Evolutionary conservation across 2,329 filamentous ascomycete species (phyloP).

Genomic region (Elsinoe fawcettii): DNA sequence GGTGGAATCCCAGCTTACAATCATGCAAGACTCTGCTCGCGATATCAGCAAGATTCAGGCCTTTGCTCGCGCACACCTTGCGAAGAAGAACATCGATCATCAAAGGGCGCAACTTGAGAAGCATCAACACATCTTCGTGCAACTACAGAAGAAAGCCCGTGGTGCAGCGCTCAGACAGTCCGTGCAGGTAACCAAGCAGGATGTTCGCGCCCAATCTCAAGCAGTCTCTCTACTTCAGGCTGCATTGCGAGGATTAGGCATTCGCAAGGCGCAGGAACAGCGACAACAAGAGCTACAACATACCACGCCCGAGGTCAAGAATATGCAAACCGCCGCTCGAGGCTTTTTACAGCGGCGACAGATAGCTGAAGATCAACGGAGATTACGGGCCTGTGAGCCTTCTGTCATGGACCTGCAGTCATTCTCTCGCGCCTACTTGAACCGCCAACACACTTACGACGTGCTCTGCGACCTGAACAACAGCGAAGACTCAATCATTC

Average conservation of each 20-base stretch:
- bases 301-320: conserved; percentile 37
- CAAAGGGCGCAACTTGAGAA: conserved; percentile 42
- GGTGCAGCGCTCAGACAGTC: conserved; percentile 10
- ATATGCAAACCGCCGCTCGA: conserved; percentile 47
- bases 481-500: conserved; percentile 57
- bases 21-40: conserved; percentile 55
- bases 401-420: conserved; percentile 59
- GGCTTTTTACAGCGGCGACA: conserved; percentile 40
- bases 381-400: conserved; percentile 51
- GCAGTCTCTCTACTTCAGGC: conserved; percentile 33
- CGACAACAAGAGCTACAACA: conserved; percentile 32
- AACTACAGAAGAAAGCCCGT: conserved; percentile 16
- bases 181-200: conserved; percentile 14
- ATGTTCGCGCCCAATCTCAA: conserved; percentile 7
- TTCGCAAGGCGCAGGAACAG: conserved; percentile 18
- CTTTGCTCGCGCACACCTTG: conserved; percentile 57
- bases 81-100: conserved; percentile 41
- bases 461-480: conserved; percentile 64
- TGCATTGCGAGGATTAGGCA: conserved; percentile 29
- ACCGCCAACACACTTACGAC: conserved; percentile 52
- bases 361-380: conserved; percentile 39
- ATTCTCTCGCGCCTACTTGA: conserved; percentile 56
- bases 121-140: conserved; percentile 35
- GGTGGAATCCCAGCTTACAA: conserved; percentile 48
- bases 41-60: conserved; percentile 46